Base-by-base conservation (phyloP, 768 basidiomycete genomes). In the Mycena pura region DNA sequence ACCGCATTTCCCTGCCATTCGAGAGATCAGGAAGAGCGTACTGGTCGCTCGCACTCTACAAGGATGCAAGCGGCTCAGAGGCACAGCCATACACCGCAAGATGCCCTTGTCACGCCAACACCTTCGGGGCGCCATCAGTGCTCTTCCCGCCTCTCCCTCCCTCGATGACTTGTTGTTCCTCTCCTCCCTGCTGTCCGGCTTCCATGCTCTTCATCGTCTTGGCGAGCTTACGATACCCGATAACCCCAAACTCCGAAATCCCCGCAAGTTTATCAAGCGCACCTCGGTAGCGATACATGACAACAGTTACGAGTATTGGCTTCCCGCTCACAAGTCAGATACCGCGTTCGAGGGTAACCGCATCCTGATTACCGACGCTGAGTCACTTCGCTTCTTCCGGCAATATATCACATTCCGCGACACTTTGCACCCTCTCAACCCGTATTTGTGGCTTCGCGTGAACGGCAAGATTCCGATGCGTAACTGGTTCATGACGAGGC, bases 1-100 rank as follows among this genome's bases (percentile, higher is more conserved):
- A 58, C 34, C 65, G 0, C 61, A 68, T 21, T 81, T 71, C 60
- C 76, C 78, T 1, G 3, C 64, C 11, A 72, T 78, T 6, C 71
- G 70, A 5, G 11, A 25, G 1, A 31, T 51, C 14, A 68, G 75
- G 0, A 57, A 54, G 1, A 58, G 60, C 6, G n/a, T 36, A 0
- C 62, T 80, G 0, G 77, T 81, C 9, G 4, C 39, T 0, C 39
- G 65, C 7, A 75, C 76, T 0, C 55, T 80, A 0, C 24, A 56
- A 2, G 79, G 80, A 0, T 76, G 72, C 58, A 65, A 67, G 27
- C 63, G 68, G 1, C 24, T 71, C 5, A 19, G 46, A 2, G 63
- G 65, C 9, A 44, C 34, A 1, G 62, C 74, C 0, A 45, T 69
- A 6, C 25, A 52, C 0, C 70, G 73, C 1, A 78, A 79, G 59